Evolutionary conservation across 2,329 filamentous ascomycete genomes (phyloP).

Genomic region (Alternaria triticimaculans): DNA sequence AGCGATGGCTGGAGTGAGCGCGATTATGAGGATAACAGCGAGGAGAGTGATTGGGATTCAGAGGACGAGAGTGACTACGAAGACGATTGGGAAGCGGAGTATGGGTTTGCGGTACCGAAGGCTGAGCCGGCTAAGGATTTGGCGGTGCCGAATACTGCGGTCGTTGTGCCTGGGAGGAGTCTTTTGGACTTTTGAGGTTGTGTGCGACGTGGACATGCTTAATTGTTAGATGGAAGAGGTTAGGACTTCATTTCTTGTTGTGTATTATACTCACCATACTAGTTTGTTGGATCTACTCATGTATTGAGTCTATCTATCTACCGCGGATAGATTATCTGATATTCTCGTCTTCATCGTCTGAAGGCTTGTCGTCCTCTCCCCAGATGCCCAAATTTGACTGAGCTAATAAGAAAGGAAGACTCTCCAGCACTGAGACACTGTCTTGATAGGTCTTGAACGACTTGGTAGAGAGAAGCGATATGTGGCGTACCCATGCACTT

Average conservation of each 20-base stretch:
- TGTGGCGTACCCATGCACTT: not conserved
- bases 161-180: conserved; percentile 1
- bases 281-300: not conserved
- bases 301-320: not conserved
- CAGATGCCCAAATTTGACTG: not conserved
- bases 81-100: conserved; percentile 16
- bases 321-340: not conserved
- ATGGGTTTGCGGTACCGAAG: conserved; percentile 4
- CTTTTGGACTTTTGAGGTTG: conserved; percentile 4
- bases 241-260: not conserved
- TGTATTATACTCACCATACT: not conserved
- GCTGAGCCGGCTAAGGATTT: not conserved
- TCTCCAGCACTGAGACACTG: not conserved
- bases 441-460: not conserved
- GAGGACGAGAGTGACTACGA: conserved; percentile 15
- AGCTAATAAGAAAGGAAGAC: not conserved
- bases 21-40: conserved; percentile 13
- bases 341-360: not conserved
- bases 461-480: not conserved
- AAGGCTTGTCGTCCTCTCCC: not conserved
- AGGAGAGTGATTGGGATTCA: conserved; percentile 13
- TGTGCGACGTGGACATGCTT: too few relatives aligned
- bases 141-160: not conserved
- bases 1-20: conserved; percentile 9
- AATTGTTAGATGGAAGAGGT: not conserved